Base-by-base conservation (phyloP, 1,139 yeast genomes). In the Kodamaea suecica region DNA sequence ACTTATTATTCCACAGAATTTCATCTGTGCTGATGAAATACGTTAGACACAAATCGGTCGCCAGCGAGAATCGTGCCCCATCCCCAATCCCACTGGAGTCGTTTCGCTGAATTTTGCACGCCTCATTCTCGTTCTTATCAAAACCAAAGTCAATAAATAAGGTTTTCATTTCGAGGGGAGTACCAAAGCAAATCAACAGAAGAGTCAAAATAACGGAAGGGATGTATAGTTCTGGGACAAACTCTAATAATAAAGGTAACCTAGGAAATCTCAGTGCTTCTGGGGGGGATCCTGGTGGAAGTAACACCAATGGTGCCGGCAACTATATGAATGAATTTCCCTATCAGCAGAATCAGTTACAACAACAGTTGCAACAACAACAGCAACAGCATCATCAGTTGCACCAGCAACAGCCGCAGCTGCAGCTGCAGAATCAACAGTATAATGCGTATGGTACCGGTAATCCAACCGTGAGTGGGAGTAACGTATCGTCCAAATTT, bases 401-500 rank as follows among this genome's bases (percentile, higher is more conserved):
- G 17, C 50, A 38, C 29, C 40, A 30, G 17, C 38, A 29, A n/a
- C 40, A 36, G n/a, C 39, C 24, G 15, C 44, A 33, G 21, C 36
- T 27, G 11, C 36, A 31, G 10, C 43, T 25, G 8, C 47, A 32
- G 27, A 32, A 34, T 8, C 43, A 38, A 11, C 42, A 29, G 23
- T 35, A 33, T 11, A 25, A 13, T 25, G 14, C 28, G 9, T 36
- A 35, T 27, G 36, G 35, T 30, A 34, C 34, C 31, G 30, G 19
- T 30, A 34, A 17, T 27, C 35, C 39, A 27, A 35, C 29, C 33
- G 33, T 29, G 39, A 33, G 29, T 37, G 32, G 15, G 33, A 34
- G 37, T 42, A 33, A 31, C 33, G 34, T 41, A 17, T 28, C 42
- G 27, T 35, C 55, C 21, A 65, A 62, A 43, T 66, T 68, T 42